These are phyloP conservation scores for Trichosporon sp. DNA, from an alignment of 1,284 basidiomycete species.

Conservation along the genomic window DNA sequence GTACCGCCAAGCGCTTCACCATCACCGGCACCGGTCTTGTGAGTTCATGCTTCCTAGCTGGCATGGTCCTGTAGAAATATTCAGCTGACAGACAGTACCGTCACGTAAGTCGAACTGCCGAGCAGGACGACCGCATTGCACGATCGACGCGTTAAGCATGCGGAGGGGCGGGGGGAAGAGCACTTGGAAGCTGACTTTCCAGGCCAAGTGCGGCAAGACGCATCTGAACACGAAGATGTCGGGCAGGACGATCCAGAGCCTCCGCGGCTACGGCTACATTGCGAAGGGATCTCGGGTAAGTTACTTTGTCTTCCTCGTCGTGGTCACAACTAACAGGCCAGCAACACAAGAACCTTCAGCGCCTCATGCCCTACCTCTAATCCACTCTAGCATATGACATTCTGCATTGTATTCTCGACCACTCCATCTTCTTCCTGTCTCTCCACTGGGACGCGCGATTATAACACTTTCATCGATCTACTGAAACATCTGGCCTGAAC, in stretches of 20 bases:
- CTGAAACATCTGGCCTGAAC: too few relatives aligned
- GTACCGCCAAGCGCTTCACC: conserved; percentile 44
- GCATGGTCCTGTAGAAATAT: too few relatives aligned
- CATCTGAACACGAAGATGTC: conserved; percentile 45
- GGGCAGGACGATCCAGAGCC: conserved; percentile 37
- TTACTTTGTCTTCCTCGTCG: not conserved
- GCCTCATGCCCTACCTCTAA: conserved; percentile 11
- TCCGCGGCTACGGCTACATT: conserved; percentile 20
- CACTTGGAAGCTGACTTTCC: not conserved
- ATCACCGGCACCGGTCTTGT: conserved; percentile 42
- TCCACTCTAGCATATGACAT: conserved; percentile 5
- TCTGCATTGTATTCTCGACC: conserved; percentile 13
- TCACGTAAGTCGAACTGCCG: conserved; percentile 30
- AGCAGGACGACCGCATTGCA: not conserved
- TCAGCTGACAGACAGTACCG: conserved; percentile 37
- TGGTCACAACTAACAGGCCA: not conserved
- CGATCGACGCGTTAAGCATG: too few relatives aligned
- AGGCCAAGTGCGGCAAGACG: conserved; percentile 43
- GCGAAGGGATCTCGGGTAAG: not conserved
- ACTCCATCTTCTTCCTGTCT: not conserved
- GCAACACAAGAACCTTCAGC: conserved; percentile 10
- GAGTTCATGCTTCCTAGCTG: conserved; percentile 23
- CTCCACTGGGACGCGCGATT: not conserved
- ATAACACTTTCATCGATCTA: not conserved
- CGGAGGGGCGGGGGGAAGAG: not conserved